Conservation (phyloP, 495 filamentous ascomycete species). For the Podospora didyma region DNA sequence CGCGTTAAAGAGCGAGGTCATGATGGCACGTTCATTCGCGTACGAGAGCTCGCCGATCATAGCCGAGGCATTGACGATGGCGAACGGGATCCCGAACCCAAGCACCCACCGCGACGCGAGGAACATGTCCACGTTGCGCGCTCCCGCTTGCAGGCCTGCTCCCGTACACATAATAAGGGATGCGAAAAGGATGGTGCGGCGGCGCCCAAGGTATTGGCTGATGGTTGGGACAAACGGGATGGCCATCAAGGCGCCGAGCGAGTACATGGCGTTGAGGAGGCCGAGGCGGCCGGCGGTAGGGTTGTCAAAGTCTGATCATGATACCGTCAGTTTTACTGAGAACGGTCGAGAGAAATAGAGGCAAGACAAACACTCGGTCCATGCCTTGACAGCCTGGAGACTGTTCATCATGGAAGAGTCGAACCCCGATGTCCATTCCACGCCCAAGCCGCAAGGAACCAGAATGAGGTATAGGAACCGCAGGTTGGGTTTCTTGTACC, state of each 20-base stretch:
- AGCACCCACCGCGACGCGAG: slow-evolving; percentile 57
- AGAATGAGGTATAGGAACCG: slow-evolving; percentile 59
- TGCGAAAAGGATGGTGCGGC: slow-evolving; percentile 49
- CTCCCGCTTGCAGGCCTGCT: slow-evolving; percentile 23
- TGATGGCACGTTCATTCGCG: slow-evolving; percentile 54
- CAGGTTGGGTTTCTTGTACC: slow-evolving; percentile 64
- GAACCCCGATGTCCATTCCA: slow-evolving; percentile 65
- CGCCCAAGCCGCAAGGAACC: slow-evolving; percentile 60
- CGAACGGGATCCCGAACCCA: slow-evolving; percentile 59
- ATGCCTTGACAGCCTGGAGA: slow-evolving; percentile 50
- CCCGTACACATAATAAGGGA: slow-evolving; percentile 42
- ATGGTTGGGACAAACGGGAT: slow-evolving; percentile 54
- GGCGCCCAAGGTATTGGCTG: slow-evolving; percentile 48
- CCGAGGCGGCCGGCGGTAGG: slow-evolving; percentile 32
- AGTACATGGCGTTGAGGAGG: slow-evolving; percentile 38
- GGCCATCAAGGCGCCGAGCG: slow-evolving; percentile 37
- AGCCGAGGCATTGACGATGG: slow-evolving; percentile 53
- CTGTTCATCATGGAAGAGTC: slow-evolving; percentile 64
- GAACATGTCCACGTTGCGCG: slow-evolving; percentile 47
- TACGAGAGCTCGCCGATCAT: slow-evolving; percentile 59
- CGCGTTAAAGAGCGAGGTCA: slow-evolving; percentile 59
- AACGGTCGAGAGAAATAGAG: neutral
- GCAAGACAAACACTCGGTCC: slow-evolving; percentile 34
- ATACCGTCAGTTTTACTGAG: neutral
- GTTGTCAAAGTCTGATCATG: slow-evolving; percentile 31